Evolutionary conservation across 768 basidiomycete species (phyloP).

Genomic region (Tricholoma terreum): DNA sequence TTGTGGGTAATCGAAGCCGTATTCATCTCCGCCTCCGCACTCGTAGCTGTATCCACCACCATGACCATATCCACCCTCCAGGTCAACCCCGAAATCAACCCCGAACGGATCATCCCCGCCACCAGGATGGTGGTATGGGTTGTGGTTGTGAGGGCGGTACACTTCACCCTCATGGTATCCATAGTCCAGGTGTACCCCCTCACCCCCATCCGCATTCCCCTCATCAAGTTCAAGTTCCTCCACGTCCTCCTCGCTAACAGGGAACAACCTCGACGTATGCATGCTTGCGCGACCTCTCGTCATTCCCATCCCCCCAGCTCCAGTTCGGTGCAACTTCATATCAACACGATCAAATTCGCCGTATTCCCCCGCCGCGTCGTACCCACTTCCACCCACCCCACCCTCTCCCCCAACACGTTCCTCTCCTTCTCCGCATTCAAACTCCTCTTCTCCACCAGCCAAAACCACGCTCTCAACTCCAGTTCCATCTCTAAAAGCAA

Average conservation of each 20-base stretch:
- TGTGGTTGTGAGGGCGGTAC: no score
- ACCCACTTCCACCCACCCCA: not conserved
- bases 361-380: conserved; percentile 8
- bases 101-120: not conserved
- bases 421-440: not conserved
- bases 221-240: conserved; percentile 22
- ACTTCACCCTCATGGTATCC: no score
- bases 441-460: not conserved
- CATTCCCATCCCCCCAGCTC: conserved; percentile 8
- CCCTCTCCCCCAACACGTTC: not conserved
- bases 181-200: not conserved
- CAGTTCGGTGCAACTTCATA: conserved; percentile 1
- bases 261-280: conserved; percentile 28
- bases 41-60: not conserved
- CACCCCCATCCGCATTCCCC: conserved; percentile 13
- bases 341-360: conserved; percentile 16
- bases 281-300: conserved; percentile 13
- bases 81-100: not conserved
- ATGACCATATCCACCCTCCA: not conserved
- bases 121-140: not conserved
- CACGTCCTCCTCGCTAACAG: conserved; percentile 39
- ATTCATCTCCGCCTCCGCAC: not conserved
- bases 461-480: not conserved
- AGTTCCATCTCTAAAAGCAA: no score
- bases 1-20: not conserved